These are phyloP conservation scores for Claviceps sp. DNA, from an alignment of 2,329 filamentous ascomycete species.

Conservation along the genomic window DNA sequence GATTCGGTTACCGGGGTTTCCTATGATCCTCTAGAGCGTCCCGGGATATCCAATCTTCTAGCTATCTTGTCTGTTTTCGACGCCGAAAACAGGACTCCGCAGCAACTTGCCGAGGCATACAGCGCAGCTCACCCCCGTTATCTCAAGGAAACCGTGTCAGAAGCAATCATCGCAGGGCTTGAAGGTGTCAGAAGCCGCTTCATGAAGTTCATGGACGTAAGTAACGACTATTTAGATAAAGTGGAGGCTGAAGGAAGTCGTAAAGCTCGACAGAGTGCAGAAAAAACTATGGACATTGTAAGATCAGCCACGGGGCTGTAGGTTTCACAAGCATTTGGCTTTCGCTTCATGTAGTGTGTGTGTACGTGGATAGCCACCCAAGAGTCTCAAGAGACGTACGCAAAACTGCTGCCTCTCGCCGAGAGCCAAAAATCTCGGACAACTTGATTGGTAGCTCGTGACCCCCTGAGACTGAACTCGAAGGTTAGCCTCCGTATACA, in stretches of 20 bases:
- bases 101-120: slow-evolving; percentile 26
- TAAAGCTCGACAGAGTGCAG: slow-evolving; percentile 49
- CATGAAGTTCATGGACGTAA: slow-evolving; percentile 31
- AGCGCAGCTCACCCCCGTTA: slow-evolving; percentile 22
- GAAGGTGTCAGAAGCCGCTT: slow-evolving; percentile 44
- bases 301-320: slow-evolving; percentile 37
- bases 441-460: slow-evolving; percentile 49
- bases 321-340: neutral
- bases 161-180: slow-evolving; percentile 40
- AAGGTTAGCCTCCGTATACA: neutral
- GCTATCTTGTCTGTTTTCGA: slow-evolving; percentile 65
- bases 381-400: slow-evolving; percentile 38
- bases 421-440: slow-evolving; percentile 63
- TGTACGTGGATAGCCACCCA: neutral
- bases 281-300: slow-evolving; percentile 41
- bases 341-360: neutral
- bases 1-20: slow-evolving; percentile 55
- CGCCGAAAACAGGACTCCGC: slow-evolving; percentile 22
- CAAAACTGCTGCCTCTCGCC: slow-evolving; percentile 47
- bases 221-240: slow-evolving; percentile 40
- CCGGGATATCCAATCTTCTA: slow-evolving; percentile 79
- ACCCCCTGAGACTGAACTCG: slow-evolving; percentile 45
- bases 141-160: slow-evolving; percentile 41
- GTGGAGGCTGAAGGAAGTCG: slow-evolving; percentile 44
- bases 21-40: slow-evolving; percentile 57